phyloP scores from a whole-genome alignment of 2,329 filamentous ascomycete genomes.

The Penicillium sp. region DNA sequence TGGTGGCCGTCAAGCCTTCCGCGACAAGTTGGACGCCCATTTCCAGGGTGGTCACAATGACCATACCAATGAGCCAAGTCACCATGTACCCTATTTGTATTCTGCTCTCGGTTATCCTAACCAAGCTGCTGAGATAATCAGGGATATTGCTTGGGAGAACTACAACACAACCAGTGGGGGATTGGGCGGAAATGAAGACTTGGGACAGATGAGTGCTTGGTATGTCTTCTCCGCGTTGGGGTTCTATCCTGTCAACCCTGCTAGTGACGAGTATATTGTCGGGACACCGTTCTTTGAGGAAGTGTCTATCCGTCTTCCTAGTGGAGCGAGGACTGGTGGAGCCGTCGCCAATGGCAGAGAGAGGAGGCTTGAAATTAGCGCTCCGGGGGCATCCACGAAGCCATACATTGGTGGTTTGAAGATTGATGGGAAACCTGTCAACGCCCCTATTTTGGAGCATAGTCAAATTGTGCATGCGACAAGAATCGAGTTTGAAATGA shows the following conservation, averaged over 20 bases:
- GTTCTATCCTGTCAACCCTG: constrained; percentile 50
- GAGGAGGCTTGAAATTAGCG: constrained; percentile 40
- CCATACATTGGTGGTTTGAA: constrained; percentile 44
- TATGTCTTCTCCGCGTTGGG: constrained; percentile 50
- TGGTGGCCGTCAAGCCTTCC: constrained; percentile 38
- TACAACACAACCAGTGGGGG: constrained; percentile 50
- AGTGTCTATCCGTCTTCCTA: constrained; percentile 40
- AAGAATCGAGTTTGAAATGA: constrained; percentile 49
- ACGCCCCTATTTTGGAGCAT: constrained; percentile 41
- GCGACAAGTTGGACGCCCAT: constrained; percentile 45
- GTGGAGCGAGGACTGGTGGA: constrained; percentile 32
- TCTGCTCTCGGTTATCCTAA: constrained; percentile 43
- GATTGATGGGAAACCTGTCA: constrained; percentile 40
- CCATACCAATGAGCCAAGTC: constrained; percentile 50
- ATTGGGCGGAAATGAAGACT: constrained; percentile 49
- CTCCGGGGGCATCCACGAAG: constrained; percentile 41
- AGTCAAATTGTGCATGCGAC: constrained; percentile 41
- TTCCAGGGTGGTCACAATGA: constrained; percentile 49
- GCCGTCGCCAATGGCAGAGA: constrained; percentile 13
- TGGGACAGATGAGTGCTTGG: constrained; percentile 53
- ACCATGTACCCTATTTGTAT: constrained; percentile 50
- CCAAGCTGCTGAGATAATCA: constrained; percentile 40
- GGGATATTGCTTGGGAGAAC: constrained; percentile 40
- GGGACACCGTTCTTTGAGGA: constrained; percentile 50
- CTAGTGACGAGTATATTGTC: constrained; percentile 47